Percentiles rank a stretch among this genome's conserved stretches.
Conservation (phyloP, 352 stramenopile species). For the Phytopythium boreale region DNA sequence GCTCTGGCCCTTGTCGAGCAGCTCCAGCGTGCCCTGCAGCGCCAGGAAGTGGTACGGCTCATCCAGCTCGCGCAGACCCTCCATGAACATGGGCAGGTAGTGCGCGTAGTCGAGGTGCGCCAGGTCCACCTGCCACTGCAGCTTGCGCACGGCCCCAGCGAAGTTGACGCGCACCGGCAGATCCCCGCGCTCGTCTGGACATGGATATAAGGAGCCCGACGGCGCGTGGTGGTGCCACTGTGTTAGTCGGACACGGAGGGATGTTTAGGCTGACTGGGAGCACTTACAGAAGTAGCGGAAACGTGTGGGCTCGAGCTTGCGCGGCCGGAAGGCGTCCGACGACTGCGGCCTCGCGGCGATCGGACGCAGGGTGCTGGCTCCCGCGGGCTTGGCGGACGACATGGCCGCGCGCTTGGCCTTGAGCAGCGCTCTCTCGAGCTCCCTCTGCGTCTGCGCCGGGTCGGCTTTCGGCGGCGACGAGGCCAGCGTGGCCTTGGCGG, state of each 20-base stretch:
- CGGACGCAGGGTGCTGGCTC: slow-evolving; percentile 5
- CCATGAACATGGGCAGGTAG: slow-evolving; percentile 92
- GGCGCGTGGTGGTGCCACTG: too few species aligned
- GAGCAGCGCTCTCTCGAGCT: slow-evolving; percentile 25
- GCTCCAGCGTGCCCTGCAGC: slow-evolving; percentile 71
- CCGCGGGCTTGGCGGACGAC: slow-evolving; percentile 10
- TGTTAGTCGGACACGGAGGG: neutral
- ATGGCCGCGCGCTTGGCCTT: slow-evolving; percentile 16
- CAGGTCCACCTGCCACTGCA: slow-evolving; percentile 67
- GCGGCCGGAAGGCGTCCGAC: slow-evolving; percentile 52
- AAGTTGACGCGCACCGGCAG: slow-evolving; percentile 76
- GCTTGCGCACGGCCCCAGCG: slow-evolving; percentile 65
- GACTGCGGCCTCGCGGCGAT: slow-evolving; percentile 38
- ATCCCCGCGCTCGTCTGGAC: slow-evolving; percentile 64
- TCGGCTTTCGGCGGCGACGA: slow-evolving; percentile 21
- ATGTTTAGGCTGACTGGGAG: neutral
- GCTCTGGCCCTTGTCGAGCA: slow-evolving; percentile 75
- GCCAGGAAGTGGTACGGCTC: slow-evolving; percentile 86
- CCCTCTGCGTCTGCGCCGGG: slow-evolving; percentile 23
- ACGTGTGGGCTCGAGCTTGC: slow-evolving; percentile 68
- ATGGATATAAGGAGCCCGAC: slow-evolving; percentile 9
- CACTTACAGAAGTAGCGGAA: slow-evolving; percentile 84
- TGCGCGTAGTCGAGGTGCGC: slow-evolving; percentile 77
- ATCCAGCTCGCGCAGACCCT: slow-evolving; percentile 86
- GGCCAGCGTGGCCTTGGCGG: slow-evolving; percentile 26